These are phyloP conservation scores for Linnemannia hyalina DNA, from an alignment of 192 early-diverging fungal species.

Conservation along the genomic window DNA sequence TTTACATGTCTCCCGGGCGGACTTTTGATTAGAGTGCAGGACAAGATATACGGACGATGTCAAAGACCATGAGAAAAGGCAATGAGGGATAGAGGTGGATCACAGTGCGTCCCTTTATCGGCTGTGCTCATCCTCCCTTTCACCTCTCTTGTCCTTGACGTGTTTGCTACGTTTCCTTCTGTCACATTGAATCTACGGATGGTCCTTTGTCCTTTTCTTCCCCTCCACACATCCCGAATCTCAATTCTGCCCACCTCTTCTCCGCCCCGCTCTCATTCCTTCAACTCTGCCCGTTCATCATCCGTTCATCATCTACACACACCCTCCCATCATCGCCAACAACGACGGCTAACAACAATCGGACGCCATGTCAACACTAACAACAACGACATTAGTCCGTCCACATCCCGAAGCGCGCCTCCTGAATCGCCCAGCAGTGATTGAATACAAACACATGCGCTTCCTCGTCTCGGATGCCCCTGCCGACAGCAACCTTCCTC, in stretches of 20 bases:
- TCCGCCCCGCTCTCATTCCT: not conserved
- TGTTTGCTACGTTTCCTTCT: not conserved
- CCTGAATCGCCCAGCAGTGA: constrained; percentile 71
- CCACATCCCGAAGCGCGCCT: constrained; percentile 27
- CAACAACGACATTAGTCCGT: constrained; percentile 6
- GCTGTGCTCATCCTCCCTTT: not conserved
- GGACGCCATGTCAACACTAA: not conserved
- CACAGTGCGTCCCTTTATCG: not conserved
- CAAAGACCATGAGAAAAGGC: not conserved
- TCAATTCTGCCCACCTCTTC: not conserved
- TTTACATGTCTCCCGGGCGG: not conserved
- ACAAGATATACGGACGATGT: not conserved
- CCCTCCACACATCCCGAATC: not conserved
- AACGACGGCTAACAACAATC: not conserved
- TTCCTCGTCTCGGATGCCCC: constrained; percentile 88
- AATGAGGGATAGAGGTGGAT: not conserved
- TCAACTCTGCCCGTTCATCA: too few relatives aligned
- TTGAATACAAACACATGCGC: constrained; percentile 77
- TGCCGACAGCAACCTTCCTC: constrained; percentile 74
- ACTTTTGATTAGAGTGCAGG: not conserved
- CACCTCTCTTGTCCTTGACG: too few relatives aligned
- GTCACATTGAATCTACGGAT: not conserved
- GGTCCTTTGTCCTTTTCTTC: not conserved
- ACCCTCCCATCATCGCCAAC: not conserved
- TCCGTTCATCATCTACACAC: constrained; percentile 2